These are phyloP conservation scores for Ceriops zippeliana DNA, from an alignment of 345 rosid genomes.

Conservation along the genomic window DNA sequence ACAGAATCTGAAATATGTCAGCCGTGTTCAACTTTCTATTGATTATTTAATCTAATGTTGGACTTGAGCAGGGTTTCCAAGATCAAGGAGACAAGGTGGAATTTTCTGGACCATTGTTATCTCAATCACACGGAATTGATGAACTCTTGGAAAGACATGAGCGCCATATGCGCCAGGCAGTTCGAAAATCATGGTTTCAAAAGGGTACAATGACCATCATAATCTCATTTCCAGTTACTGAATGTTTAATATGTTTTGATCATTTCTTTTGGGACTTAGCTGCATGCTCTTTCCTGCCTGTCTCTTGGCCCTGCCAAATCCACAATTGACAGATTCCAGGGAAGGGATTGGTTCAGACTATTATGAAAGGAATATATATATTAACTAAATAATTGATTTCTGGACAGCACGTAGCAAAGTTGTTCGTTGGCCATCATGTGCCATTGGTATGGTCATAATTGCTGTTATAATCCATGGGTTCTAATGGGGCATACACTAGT, in stretches of 20 bases:
- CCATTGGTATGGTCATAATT: conserved; percentile 2
- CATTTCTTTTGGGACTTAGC: neutral
- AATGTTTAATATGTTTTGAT: neutral
- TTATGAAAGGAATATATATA: neutral
- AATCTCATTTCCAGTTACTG: neutral
- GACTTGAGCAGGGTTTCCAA: conserved; percentile 51
- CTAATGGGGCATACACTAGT: neutral
- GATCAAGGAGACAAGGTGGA: conserved; percentile 68
- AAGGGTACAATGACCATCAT: conserved; percentile 45
- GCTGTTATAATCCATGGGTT: neutral
- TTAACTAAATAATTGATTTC: neutral
- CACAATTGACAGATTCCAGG: neutral
- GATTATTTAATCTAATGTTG: conserved; percentile 1
- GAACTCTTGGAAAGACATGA: conserved; percentile 76
- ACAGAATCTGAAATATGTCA: neutral
- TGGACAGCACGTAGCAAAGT: neutral
- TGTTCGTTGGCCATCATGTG: conserved; percentile 15
- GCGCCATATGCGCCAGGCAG: conserved; percentile 73
- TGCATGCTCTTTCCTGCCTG: neutral
- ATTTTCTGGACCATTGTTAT: conserved; percentile 79
- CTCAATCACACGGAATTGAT: conserved; percentile 67
- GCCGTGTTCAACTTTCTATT: neutral
- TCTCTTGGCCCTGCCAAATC: neutral
- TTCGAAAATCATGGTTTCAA: conserved; percentile 85
- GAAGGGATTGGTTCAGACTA: conserved; percentile 3